Conservation (phyloP, 2,329 filamentous ascomycete species). For the Aotearoamyces nothofagi region DNA sequence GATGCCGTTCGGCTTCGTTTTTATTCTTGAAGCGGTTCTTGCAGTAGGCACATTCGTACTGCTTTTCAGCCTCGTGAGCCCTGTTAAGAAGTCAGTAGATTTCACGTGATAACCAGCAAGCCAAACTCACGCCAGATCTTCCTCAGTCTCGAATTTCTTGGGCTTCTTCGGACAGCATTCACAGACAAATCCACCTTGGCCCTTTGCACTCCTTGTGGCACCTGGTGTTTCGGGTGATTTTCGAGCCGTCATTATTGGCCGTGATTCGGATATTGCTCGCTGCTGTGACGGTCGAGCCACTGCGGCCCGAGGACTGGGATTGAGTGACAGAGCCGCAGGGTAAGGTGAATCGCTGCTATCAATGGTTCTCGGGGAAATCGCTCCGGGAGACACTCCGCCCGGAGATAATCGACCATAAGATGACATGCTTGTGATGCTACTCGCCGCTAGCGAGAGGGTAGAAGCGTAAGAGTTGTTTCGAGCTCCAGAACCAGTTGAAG, state of each 20-base stretch:
- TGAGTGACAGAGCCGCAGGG: constrained; percentile 27
- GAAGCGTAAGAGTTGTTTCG: constrained; percentile 49
- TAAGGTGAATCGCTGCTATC: constrained; percentile 34
- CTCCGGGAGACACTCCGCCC: constrained; percentile 34
- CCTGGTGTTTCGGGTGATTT: constrained; percentile 29
- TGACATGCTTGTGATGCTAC: constrained; percentile 49
- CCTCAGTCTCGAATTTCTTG: constrained; percentile 78
- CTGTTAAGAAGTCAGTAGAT: constrained; percentile 30
- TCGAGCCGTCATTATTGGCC: constrained; percentile 22
- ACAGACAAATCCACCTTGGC: constrained; percentile 55
- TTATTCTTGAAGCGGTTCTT: constrained; percentile 98
- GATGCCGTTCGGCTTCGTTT: constrained; percentile 91
- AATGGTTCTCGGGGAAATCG: constrained; percentile 9
- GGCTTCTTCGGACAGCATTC: constrained; percentile 96
- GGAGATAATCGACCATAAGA: constrained; percentile 47
- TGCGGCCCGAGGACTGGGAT: constrained; percentile 21
- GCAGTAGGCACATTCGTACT: constrained; percentile 87
- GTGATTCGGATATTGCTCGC: constrained; percentile 22
- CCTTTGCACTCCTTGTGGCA: constrained; percentile 28
- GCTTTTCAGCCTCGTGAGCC: constrained; percentile 83
- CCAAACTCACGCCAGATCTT: constrained; percentile 62
- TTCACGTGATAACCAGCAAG: background rate
- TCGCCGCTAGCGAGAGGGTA: constrained; percentile 40
- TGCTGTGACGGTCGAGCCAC: constrained; percentile 19
- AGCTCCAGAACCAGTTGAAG: constrained; percentile 47